Percentiles rank a stretch among this genome's conserved stretches.
phyloP scores from a whole-genome alignment of 495 filamentous ascomycete genomes.

The Lophiotrema nucula region DNA sequence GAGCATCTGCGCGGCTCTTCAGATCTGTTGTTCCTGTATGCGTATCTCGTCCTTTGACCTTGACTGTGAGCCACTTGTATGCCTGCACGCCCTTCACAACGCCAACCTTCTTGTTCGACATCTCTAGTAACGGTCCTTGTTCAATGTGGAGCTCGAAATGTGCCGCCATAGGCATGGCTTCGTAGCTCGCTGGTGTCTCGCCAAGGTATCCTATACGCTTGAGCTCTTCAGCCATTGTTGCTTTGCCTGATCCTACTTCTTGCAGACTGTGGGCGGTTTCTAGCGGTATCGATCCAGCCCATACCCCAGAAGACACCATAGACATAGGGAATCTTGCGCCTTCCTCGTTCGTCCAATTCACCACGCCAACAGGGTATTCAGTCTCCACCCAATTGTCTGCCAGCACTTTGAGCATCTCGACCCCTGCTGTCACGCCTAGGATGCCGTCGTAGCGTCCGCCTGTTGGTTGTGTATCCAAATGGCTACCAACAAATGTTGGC shows the following conservation, averaged over 20 bases:
- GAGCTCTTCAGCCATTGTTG: constrained; percentile 67
- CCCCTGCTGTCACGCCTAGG: constrained; percentile 66
- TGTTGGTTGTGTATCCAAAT: constrained; percentile 76
- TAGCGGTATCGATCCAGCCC: constrained; percentile 66
- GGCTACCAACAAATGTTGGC: constrained; percentile 68
- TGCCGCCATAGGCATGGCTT: constrained; percentile 67
- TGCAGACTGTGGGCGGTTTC: constrained; percentile 60
- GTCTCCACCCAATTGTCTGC: constrained; percentile 69
- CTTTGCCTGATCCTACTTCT: constrained; percentile 52
- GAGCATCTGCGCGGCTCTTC: constrained; percentile 56
- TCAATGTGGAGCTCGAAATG: constrained; percentile 87
- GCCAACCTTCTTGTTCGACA: constrained; percentile 61
- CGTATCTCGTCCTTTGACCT: constrained; percentile 63
- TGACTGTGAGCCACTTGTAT: constrained; percentile 70
- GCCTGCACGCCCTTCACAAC: constrained; percentile 69
- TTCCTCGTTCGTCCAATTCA: constrained; percentile 87
- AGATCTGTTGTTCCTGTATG: constrained; percentile 79
- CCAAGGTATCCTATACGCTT: constrained; percentile 72
- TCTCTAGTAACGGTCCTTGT: constrained; percentile 70
- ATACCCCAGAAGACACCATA: constrained; percentile 75
- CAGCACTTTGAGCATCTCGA: constrained; percentile 68
- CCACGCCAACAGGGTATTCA: constrained; percentile 66
- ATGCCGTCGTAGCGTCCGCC: constrained; percentile 79
- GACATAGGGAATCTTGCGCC: constrained; percentile 77
- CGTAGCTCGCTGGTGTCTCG: constrained; percentile 53